These are phyloP conservation scores for Maudiozyma bulderi DNA, from an alignment of 805 yeast genomes.

Conservation along the genomic window DNA sequence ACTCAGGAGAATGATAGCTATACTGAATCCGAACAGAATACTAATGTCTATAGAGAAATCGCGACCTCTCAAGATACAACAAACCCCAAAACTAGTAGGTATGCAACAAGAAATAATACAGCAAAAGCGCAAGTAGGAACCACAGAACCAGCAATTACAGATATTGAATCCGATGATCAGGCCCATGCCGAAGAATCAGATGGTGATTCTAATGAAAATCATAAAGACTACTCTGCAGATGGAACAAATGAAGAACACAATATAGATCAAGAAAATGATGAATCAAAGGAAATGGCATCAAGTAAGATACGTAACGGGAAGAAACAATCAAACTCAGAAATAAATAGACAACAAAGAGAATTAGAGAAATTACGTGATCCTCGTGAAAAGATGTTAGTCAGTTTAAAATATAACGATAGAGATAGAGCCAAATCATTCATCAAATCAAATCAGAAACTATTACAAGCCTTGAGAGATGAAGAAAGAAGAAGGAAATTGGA, in stretches of 20 bases:
- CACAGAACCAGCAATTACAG: not conserved
- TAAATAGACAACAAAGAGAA: constrained; percentile 19
- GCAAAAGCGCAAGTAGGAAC: not conserved
- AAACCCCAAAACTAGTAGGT: not conserved
- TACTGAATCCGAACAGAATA: too few relatives aligned
- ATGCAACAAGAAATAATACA: not conserved
- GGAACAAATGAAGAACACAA: not conserved
- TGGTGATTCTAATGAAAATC: not conserved
- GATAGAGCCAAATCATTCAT: constrained; percentile 26
- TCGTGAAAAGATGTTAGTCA: constrained; percentile 28
- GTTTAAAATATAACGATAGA: constrained; percentile 28
- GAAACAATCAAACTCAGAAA: not conserved
- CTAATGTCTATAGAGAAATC: too few relatives aligned
- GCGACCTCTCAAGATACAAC: not conserved
- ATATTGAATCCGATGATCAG: not conserved
- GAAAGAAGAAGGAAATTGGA: constrained; percentile 25
- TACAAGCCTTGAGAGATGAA: constrained; percentile 27
- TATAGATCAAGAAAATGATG: not conserved
- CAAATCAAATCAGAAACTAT: constrained; percentile 26
- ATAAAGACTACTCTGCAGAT: not conserved
- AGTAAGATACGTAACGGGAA: not conserved
- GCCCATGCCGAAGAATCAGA: not conserved
- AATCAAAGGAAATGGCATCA: not conserved
- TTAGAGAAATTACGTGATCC: constrained; percentile 26
- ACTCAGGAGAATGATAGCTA: not conserved